Percentiles rank a stretch among this genome's conserved stretches.
These are phyloP conservation scores for Annulohypoxylon moriforme DNA, from an alignment of 495 filamentous ascomycete species.

Conservation along the genomic window DNA sequence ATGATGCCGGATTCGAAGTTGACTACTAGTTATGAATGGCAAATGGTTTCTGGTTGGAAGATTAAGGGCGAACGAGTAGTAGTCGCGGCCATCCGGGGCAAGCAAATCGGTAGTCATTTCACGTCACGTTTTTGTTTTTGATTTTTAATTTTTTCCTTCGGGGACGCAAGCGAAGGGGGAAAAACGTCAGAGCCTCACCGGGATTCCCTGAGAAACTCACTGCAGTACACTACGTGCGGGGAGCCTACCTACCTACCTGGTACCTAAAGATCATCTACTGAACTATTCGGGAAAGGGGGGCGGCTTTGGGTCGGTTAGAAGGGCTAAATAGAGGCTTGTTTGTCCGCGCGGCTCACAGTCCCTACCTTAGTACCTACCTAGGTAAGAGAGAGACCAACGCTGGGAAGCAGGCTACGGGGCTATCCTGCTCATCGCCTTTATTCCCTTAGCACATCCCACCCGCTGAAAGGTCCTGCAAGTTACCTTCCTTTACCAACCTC, in stretches of 20 bases:
- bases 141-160: background rate
- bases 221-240: conserved; percentile 10
- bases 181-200: conserved; percentile 37
- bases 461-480: background rate
- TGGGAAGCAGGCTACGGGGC: conserved; percentile 37
- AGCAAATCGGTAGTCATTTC: background rate
- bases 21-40: background rate
- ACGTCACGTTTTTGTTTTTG: background rate
- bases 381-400: background rate
- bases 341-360: background rate
- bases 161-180: background rate
- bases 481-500: background rate
- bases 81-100: background rate
- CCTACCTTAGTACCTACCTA: background rate
- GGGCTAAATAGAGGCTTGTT: conserved; percentile 14
- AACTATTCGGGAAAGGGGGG: conserved; percentile 12
- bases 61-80: background rate
- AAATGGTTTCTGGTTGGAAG: background rate
- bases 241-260: conserved; percentile 13
- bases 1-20: background rate
- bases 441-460: conserved; percentile 1
- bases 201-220: background rate
- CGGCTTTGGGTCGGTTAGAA: background rate
- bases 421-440: background rate
- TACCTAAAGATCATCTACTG: background rate